Percentiles rank a stretch among this genome's conserved stretches.
Conservation (phyloP, 2,329 filamentous ascomycete species). For the Hypomyces perniciosus region DNA sequence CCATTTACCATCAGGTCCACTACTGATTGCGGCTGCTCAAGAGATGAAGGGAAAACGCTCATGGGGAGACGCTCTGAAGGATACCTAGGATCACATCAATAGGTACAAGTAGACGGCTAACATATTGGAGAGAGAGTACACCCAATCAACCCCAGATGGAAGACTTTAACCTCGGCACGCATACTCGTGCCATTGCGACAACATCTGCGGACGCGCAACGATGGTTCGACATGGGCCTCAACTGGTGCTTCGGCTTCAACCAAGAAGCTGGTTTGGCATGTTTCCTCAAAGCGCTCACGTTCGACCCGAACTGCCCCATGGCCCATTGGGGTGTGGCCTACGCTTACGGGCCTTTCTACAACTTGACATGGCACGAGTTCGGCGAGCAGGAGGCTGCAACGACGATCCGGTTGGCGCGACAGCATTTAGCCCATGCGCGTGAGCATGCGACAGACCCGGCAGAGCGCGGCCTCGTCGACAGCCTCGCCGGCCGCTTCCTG, state of each 20-base stretch:
- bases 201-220: conserved; percentile 40
- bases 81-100: background rate
- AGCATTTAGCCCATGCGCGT: background rate
- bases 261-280: conserved; percentile 58
- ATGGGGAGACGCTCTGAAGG: background rate
- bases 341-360: conserved; percentile 63
- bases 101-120: background rate
- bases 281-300: conserved; percentile 49
- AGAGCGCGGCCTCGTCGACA: conserved; percentile 2
- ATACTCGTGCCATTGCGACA: conserved; percentile 45
- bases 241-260: conserved; percentile 65
- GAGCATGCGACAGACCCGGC: background rate
- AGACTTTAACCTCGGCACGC: conserved; percentile 42
- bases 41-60: background rate
- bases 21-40: background rate
- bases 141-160: background rate
- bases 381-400: background rate
- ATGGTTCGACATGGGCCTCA: conserved; percentile 62
- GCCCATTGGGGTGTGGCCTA: conserved; percentile 65
- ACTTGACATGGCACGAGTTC: conserved; percentile 59
- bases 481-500: conserved; percentile 1
- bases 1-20: background rate
- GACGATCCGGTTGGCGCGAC: background rate
- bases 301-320: conserved; percentile 51
- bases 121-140: background rate